Evolutionary conservation across 2,329 filamentous ascomycete species (phyloP).

Genomic region (Fusarium mangiferae): DNA sequence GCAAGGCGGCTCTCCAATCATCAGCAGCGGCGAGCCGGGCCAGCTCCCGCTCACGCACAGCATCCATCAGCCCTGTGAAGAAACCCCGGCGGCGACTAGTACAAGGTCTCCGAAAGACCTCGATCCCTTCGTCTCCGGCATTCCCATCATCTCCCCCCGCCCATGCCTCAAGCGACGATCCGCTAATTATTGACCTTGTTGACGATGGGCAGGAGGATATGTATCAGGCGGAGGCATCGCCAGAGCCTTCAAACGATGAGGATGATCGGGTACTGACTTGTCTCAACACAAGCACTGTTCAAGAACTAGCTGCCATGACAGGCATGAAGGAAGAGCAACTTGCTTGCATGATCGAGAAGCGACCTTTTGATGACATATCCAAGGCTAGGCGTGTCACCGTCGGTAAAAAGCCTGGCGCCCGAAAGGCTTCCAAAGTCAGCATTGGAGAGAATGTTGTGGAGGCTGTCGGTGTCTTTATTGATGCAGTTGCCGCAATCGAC

Average conservation of each 20-base stretch:
- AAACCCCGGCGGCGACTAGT: slow-evolving; percentile 49
- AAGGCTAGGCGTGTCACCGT: slow-evolving; percentile 73
- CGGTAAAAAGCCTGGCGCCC: slow-evolving; percentile 58
- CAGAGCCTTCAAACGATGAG: slow-evolving; percentile 45
- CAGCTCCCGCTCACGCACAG: slow-evolving; percentile 23
- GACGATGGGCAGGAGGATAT: slow-evolving; percentile 57
- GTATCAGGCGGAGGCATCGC: slow-evolving; percentile 50
- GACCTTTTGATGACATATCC: slow-evolving; percentile 76
- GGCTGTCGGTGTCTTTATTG: slow-evolving; percentile 75
- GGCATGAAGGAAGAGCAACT: slow-evolving; percentile 77
- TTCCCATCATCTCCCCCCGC: slow-evolving; percentile 35
- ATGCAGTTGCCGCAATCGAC: slow-evolving; percentile 85
- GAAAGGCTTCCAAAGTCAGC: slow-evolving; percentile 57
- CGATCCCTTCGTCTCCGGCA: slow-evolving; percentile 36
- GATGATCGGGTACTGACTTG: slow-evolving; percentile 73
- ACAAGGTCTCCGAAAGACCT: slow-evolving; percentile 48
- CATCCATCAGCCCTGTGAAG: slow-evolving; percentile 47
- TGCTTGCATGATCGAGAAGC: slow-evolving; percentile 74
- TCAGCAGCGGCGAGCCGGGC: slow-evolving; percentile 19
- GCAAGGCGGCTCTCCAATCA: slow-evolving; percentile 44
- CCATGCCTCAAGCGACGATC: slow-evolving; percentile 49
- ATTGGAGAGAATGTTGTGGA: slow-evolving; percentile 65
- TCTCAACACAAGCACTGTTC: slow-evolving; percentile 81
- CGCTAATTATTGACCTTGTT: slow-evolving; percentile 49
- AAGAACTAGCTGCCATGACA: slow-evolving; percentile 85